These are phyloP conservation scores for Tolypocladium tropicale DNA, from an alignment of 2,329 filamentous ascomycete species.

Conservation along the genomic window DNA sequence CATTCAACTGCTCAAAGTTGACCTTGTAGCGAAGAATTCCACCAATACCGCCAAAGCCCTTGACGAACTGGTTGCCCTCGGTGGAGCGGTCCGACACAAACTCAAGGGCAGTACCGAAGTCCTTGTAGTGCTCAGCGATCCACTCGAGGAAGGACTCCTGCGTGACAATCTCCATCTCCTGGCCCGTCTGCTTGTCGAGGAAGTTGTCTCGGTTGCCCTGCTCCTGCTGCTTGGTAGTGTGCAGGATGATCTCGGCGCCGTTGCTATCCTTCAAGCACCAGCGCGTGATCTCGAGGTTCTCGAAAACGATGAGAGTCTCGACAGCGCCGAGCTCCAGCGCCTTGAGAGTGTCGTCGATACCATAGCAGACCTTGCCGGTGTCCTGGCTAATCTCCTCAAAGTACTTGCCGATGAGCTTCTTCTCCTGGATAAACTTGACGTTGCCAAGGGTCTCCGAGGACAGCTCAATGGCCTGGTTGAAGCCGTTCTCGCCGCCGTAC, in stretches of 20 bases:
- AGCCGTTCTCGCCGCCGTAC: constrained; percentile 97
- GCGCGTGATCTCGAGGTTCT: constrained; percentile 91
- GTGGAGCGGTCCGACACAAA: constrained; percentile 97
- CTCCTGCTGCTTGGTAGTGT: constrained; percentile 77
- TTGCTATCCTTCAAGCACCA: constrained; percentile 77
- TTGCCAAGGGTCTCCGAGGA: constrained; percentile 93
- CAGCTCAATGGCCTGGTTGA: constrained; percentile 98
- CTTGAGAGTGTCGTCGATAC: constrained; percentile 95
- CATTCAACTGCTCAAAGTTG: constrained; percentile 98
- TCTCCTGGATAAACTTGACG: constrained; percentile 99
- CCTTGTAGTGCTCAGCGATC: constrained; percentile 97
- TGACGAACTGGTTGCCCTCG: constrained; percentile 99
- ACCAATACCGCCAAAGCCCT: constrained; percentile 97
- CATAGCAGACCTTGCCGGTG: constrained; percentile 93
- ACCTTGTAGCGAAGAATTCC: constrained; percentile 98
- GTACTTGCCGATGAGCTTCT: constrained; percentile 98
- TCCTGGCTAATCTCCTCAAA: constrained; percentile 99
- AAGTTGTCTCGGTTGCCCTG: constrained; percentile 66
- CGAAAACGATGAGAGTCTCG: constrained; percentile 90
- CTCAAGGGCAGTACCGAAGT: constrained; percentile 90
- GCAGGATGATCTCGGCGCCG: constrained; percentile 63
- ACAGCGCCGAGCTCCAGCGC: constrained; percentile 91
- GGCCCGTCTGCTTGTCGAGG: constrained; percentile 89
- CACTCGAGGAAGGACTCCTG: constrained; percentile 96
- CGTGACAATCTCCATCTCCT: constrained; percentile 91